Evolutionary conservation across 1,284 basidiomycete genomes (phyloP), one percentile per base, ranked within the genome.

Genomic region (Ustilago esculenta): DNA sequence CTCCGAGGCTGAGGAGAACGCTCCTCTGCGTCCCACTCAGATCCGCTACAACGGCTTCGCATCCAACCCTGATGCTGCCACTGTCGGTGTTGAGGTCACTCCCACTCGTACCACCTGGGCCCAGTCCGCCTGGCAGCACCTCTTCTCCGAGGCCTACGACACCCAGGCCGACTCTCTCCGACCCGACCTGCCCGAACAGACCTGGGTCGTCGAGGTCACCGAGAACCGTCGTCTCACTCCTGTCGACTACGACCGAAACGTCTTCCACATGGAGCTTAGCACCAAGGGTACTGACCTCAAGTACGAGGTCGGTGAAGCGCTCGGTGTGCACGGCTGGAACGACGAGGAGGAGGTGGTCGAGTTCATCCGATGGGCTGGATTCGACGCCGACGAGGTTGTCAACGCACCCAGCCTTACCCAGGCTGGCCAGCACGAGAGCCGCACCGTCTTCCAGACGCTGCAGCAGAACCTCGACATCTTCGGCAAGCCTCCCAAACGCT

Each of bases 251-350:
- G 92, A 98, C 84, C 91, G 96, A 71, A 98, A 98, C 83, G 93
- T 98, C 56, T 98, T 98, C 87, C 95, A 98, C 84, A 88, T 98
- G 81, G 95, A 98, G 85, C 93, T 98, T 82, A 89, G 94, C 83
- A 94, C 92, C 10, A 85, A 87, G 44, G 92, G 92, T 37, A 98
- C 96, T 15, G 94, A 92, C 9, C 87, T 98, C 72, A 93, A 90
- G 84, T 98, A 98, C 84, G 90, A 88, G 41, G 92, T 98, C 56
- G 95, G 95, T 60, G 95, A 98, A 84, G 96, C 96, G 17, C 88
- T 98, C 36, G 95, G 95, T 52, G 87, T 98, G 42, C 93, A 98
- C 82, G 96, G 96, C 33, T 98, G 94, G 94, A 98, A 98, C 83
- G 94, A 98, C 82, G 87, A 88, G 39, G 83, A 87, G 47, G 95